phyloP scores from a whole-genome alignment of 2,329 filamentous ascomycete species.

The Allantophomopsis lycopodina region DNA sequence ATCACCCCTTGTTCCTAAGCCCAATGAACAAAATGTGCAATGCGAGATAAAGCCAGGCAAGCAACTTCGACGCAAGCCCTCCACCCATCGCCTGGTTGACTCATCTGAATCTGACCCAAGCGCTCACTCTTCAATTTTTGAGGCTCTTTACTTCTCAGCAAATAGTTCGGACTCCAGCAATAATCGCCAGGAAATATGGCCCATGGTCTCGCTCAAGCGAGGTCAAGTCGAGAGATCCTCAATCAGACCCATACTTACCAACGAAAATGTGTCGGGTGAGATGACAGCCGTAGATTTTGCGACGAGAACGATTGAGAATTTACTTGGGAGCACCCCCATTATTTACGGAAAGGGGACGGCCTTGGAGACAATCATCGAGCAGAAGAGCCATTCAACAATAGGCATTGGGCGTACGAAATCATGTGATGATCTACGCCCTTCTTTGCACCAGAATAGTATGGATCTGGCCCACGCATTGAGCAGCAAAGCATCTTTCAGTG shows the following conservation, averaged over 20 bases:
- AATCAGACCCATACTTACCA: not conserved
- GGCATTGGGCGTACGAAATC: conserved; percentile 14
- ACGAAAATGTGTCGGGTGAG: not conserved
- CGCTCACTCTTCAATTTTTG: conserved; percentile 22
- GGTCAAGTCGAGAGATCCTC: not conserved
- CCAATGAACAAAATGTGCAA: not conserved
- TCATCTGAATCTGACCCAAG: conserved; percentile 23
- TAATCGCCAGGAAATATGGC: conserved; percentile 7
- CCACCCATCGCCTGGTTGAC: conserved; percentile 15
- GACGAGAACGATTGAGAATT: not conserved
- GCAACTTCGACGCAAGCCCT: conserved; percentile 17
- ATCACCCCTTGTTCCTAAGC: not conserved
- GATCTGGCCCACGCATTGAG: not conserved
- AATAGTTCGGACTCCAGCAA: conserved; percentile 15
- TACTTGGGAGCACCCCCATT: conserved; percentile 18
- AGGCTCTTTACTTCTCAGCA: conserved; percentile 21
- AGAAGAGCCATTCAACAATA: conserved; percentile 22
- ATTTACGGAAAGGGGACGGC: conserved; percentile 25
- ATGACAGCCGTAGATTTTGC: not conserved
- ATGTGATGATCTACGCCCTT: conserved; percentile 8
- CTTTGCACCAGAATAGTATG: no score
- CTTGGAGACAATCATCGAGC: conserved; percentile 25
- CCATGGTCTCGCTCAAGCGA: not conserved
- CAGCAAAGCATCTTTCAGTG: not conserved
- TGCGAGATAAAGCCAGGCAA: conserved; percentile 1